Evolutionary conservation across 148 eudicot species (phyloP), one percentile per base, ranked within the genome.

Genomic region (Diospyros lotus): DNA sequence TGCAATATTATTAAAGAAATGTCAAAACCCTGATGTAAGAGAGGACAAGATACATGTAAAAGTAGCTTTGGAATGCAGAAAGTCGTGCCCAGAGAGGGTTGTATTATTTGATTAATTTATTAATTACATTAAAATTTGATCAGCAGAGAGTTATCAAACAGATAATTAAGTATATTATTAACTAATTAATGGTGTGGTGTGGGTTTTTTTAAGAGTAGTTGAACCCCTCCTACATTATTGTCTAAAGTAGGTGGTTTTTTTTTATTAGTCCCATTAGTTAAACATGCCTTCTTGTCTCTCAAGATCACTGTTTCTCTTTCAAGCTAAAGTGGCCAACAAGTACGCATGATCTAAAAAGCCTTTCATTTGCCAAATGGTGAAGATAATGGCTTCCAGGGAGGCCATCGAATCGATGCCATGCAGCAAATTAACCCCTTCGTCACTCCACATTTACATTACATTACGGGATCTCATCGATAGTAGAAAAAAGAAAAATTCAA

Each of bases 321-420:
- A 17, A 64, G 75, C 62, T 56, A 17, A 71, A 86, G 89, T 86
- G 89, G 89, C 82, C 76, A 86, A 83, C 89, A 86, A 79, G 75
- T 72, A 86, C 77, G 81, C 75, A 71, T 76, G 68, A 75, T 18
- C 63, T 18, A 56, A 39, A 69, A 64, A 28, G 44, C 48, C 64
- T 74, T 67, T 75, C 70, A 62, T 68, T 28, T 4, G 51, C 40
- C 15, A 1, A 56, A 64, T 73, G 45, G 60, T 46, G 18, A 52
- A 68, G 73, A 77, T 71, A 79, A 77, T 81, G 85, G 79, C 64
- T 74, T 66, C 69, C 67, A 67, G 68, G 72, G 18, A 46, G 69
- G 67, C 65, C 54, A 60, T 66, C 68, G 53, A 69, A 66, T 75
- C 79, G 58, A 81, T 61, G 77, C 56, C 10, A 50, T 69, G 5